Percentiles rank a stretch among this genome's conserved stretches.
Conservation (phyloP, 1,284 basidiomycete genomes). For the Microbotryum intermedium region DNA sequence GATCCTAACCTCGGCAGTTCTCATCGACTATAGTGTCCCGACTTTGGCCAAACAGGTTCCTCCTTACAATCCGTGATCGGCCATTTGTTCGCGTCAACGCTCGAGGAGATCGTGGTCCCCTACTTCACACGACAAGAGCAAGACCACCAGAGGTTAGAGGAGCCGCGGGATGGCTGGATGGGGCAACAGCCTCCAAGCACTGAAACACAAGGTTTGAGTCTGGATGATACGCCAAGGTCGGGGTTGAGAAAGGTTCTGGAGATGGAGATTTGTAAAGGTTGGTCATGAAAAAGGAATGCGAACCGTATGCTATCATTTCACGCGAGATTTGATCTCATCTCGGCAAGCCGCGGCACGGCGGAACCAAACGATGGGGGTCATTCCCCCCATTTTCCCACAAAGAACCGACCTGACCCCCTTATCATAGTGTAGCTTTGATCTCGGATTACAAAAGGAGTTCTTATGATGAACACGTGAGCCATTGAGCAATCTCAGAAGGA, state of each 20-base stretch:
- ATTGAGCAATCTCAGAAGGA: too few species aligned
- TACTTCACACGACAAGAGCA: conserved; percentile 7
- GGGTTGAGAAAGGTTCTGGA: conserved; percentile 23
- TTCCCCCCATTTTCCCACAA: too few species aligned
- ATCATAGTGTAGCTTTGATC: too few species aligned
- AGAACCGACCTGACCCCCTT: too few species aligned
- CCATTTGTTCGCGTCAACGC: conserved; percentile 13
- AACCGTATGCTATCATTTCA: too few species aligned
- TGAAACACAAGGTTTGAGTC: conserved; percentile 7
- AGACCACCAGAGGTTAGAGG: not conserved
- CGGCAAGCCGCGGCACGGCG: too few species aligned
- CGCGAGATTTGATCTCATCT: too few species aligned
- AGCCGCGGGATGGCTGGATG: not conserved
- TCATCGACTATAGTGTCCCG: conserved; percentile 54
- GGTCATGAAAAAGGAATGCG: not conserved
- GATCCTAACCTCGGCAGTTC: not conserved
- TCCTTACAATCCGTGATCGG: conserved; percentile 52
- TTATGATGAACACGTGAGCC: too few species aligned
- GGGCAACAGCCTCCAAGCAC: not conserved
- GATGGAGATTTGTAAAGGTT: conserved; percentile 19
- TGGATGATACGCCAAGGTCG: not conserved
- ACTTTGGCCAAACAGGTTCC: conserved; percentile 87
- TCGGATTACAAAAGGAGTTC: too few species aligned
- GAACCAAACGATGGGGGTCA: too few species aligned
- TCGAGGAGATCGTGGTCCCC: conserved; percentile 13